Evolutionary conservation across 1,139 yeast species (phyloP), one percentile per base, ranked within the genome.

Genomic region (Meyerozyma smithsonii): DNA sequence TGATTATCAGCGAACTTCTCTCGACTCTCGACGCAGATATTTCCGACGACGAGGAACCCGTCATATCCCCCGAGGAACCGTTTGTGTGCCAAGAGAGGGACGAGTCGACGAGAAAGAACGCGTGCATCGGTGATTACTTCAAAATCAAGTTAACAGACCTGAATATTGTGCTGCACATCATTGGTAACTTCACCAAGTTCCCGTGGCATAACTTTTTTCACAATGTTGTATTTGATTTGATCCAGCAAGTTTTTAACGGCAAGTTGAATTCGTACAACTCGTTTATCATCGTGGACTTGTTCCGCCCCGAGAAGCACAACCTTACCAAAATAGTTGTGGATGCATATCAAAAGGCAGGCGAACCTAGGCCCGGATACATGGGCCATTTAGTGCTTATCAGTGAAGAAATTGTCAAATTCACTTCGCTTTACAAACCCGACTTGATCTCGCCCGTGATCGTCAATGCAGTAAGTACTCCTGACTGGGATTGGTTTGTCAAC

Each of bases 131-230:
- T 2, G 77, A 72, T 42, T 58, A 56, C 39, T 72, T 70, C 52
- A 72, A 72, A 44, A 68, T 69, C 38, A 62, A 64, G 43, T 52
- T 72, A 15, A 48, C 64, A 18, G 77, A 71, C 43, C 72, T 69
- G 64, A 57, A 56, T 4, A 61, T 71, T 32, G 55, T 72, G 39
- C 40, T 50, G 23, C 56, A 59, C 36, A 65, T 71, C 18, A 58
- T 70, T 12, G 48, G 56, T 17, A 67, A 62, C 45, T 68, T 72
- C 47, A 66, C 72, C 3, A 49, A 56, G 37, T 69, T 54, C 46
- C 71, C 74, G 4, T 72, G 76, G 75, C 72, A 71, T 43, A 72
- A 72, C 41, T 71, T 72, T 49, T 72, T 70, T 54, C 77, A 72
- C 47, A 72, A 72, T 48, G 77, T 72, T 17, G 75, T 72, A 5